Percentiles rank a stretch among this genome's conserved stretches.
Evolutionary conservation across 352 stramenopile genomes (phyloP).

Genomic region (Pythium aphanidermatum): DNA sequence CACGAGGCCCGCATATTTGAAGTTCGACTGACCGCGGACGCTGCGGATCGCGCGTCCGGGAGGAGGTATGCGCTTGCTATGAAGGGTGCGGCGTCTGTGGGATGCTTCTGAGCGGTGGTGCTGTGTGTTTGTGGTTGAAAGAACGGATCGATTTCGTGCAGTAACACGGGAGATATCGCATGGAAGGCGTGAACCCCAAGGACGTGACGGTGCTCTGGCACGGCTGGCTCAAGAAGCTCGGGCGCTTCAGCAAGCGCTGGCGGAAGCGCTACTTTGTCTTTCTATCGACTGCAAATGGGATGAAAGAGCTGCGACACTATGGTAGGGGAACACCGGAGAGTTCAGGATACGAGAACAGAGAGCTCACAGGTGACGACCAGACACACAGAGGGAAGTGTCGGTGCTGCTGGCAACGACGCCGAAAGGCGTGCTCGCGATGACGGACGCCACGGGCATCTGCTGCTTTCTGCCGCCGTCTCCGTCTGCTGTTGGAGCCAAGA

Average conservation of each 20-base stretch:
- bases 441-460: slow-evolving; percentile 68
- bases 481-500: slow-evolving; percentile 25
- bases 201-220: slow-evolving; percentile 76
- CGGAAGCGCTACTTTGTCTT: slow-evolving; percentile 76
- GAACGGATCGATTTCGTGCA: too few relatives aligned
- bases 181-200: slow-evolving; percentile 28
- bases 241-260: slow-evolving; percentile 79
- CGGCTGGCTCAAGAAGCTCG: slow-evolving; percentile 81
- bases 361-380: slow-evolving; percentile 6
- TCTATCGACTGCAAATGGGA: slow-evolving; percentile 48
- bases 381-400: slow-evolving; percentile 52
- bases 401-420: slow-evolving; percentile 56
- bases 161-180: slow-evolving; percentile 5
- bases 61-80: too few relatives aligned
- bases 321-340: too few relatives aligned
- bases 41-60: too few relatives aligned
- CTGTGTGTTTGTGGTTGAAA: slow-evolving; percentile 9
- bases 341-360: too few relatives aligned
- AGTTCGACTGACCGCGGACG: background rate
- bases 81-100: too few relatives aligned
- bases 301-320: slow-evolving; percentile 77
- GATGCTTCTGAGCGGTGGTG: too few relatives aligned
- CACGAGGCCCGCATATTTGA: background rate
- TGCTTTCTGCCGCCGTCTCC: slow-evolving; percentile 50
- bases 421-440: slow-evolving; percentile 67